phyloP scores from a whole-genome alignment of 305 asterid genomes.

The Euphrasia arctica region DNA sequence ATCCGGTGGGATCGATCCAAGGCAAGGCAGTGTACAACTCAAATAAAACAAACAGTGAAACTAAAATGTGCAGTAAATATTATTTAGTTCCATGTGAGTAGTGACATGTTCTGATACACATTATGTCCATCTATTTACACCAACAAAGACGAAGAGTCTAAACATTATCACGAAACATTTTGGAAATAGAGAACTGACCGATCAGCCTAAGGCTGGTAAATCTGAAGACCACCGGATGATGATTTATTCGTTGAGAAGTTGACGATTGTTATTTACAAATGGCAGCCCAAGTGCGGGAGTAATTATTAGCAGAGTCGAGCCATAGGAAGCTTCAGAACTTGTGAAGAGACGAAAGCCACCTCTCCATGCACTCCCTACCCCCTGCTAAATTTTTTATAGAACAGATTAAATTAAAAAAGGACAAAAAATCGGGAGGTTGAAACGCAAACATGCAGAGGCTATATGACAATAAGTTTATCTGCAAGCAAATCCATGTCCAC shows the following conservation, averaged over 20 bases:
- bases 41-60: neutral
- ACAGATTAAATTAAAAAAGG: neutral
- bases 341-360: slow-evolving; percentile 71
- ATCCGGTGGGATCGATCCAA: no score
- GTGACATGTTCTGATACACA: neutral
- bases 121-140: neutral
- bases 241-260: neutral
- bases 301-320: slow-evolving; percentile 19
- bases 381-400: slow-evolving; percentile 29
- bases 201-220: neutral
- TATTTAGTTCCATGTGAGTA: neutral
- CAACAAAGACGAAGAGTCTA: slow-evolving; percentile 3
- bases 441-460: no score
- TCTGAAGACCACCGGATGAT: neutral
- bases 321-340: slow-evolving; percentile 41
- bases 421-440: no score
- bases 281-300: slow-evolving; percentile 15
- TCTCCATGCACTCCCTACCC: slow-evolving; percentile 57
- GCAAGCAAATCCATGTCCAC: no score
- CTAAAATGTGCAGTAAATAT: neutral
- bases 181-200: neutral
- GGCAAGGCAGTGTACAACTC: no score
- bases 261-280: slow-evolving; percentile 6
- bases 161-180: neutral
- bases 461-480: neutral